Conservation (phyloP, 1,139 yeast genomes). For the Pichia sp. region DNA sequence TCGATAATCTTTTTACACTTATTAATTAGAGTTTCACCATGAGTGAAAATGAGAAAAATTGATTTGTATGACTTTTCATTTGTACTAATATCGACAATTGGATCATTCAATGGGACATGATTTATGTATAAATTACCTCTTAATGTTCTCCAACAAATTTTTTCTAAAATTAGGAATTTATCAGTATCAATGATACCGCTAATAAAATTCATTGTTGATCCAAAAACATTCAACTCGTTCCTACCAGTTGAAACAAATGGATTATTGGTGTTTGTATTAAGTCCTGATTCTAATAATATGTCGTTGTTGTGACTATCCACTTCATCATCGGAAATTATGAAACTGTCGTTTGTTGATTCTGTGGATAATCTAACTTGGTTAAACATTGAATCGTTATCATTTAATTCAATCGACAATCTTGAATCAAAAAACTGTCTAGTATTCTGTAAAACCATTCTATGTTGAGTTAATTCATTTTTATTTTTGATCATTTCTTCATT, state of each 20-base stretch:
- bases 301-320: constrained; percentile 1
- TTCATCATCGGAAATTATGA: constrained; percentile 25
- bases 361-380: constrained; percentile 24
- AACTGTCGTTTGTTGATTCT: constrained; percentile 23
- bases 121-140: constrained; percentile 68
- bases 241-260: constrained; percentile 11
- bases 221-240: constrained; percentile 27
- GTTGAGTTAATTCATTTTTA: constrained; percentile 37
- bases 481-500: constrained; percentile 34
- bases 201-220: constrained; percentile 44
- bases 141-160: constrained; percentile 85
- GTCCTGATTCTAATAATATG: constrained; percentile 19
- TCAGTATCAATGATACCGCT: constrained; percentile 78
- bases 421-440: constrained; percentile 30
- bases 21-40: constrained; percentile 65
- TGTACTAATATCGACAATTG: constrained; percentile 44
- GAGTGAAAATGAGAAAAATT: constrained; percentile 66
- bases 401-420: constrained; percentile 26
- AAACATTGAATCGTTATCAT: constrained; percentile 20
- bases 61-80: constrained; percentile 51
- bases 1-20: constrained; percentile 73
- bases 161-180: constrained; percentile 66
- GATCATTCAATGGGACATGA: constrained; percentile 59
- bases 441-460: constrained; percentile 41
- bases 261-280: neutral